Base-by-base conservation (phyloP, 2,329 filamentous ascomycete species). In the Alternaria conjuncta region DNA sequence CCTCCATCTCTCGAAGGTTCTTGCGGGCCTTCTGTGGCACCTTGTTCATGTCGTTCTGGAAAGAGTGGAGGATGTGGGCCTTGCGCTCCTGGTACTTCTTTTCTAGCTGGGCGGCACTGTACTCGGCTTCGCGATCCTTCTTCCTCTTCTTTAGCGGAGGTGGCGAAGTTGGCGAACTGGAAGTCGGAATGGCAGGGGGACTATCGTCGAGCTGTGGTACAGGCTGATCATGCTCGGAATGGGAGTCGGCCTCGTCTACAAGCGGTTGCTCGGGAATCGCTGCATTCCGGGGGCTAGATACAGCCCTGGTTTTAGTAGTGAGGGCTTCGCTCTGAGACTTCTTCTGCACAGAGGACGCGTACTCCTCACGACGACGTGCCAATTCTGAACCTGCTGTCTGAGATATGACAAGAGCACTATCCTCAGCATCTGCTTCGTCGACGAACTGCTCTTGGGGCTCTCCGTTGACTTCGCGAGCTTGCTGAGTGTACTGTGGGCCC, bases 281-380 rank as follows among this genome's bases (percentile, higher is more conserved):
- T n/a, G n/a, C 12, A 21, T 49, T 21, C 1, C 46, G 50, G 21
- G 25, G 45, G 6, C 13, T 18, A 46, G 44, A 20, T 18, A 6
- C 10, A 15, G 30, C 23, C 4, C 30, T 36, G 1, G 65, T 55
- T 20, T 43, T 43, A 36, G 5, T 10, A 13, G 7, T 12, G 23
- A 6, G 18, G 2, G 56, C 51, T 2, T 54, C 32, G 8, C 57
- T 30, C 20, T 36, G 28, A 3, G 18, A 6, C 28, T 23, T 23
- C 5, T 13, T 36, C 7, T 20, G 26, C 3, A 43, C 8, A 7
- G 45, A 43, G 6, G 63, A 63, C 5, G 53, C 36, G 8, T 64
- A 66, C 28, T 51, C 58, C 28, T 57, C 56, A 6, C 57, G 61
- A 41, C 55, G 63, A 20, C 56, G 61, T 23, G 56, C 57, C 7